Conservation (phyloP, 2,329 filamentous ascomycete species). For the Byssothecium circinans region DNA sequence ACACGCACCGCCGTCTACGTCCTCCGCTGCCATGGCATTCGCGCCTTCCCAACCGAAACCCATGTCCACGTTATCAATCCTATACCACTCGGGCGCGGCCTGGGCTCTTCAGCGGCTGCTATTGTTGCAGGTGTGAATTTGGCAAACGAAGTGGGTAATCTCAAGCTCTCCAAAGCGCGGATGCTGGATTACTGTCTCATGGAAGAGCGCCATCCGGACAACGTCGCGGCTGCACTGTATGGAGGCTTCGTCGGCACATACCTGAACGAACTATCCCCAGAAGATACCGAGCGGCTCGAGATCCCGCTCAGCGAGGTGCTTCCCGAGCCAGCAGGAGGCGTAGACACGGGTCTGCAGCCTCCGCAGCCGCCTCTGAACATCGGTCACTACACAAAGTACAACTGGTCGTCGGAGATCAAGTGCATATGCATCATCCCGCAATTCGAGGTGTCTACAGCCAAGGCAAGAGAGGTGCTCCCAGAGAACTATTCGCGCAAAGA, state of each 20-base stretch:
- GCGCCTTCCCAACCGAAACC: conserved; percentile 78
- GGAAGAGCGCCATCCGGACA: conserved; percentile 66
- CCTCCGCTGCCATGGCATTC: conserved; percentile 84
- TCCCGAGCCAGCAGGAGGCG: conserved; percentile 83
- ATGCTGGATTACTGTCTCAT: conserved; percentile 96
- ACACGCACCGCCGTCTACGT: conserved; percentile 94
- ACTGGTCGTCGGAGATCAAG: conserved; percentile 93
- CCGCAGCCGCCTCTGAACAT: conserved; percentile 90
- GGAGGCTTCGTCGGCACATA: conserved; percentile 97
- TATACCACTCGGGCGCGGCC: conserved; percentile 86
- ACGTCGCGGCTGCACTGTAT: conserved; percentile 87
- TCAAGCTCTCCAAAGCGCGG: conserved; percentile 75
- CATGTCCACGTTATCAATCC: conserved; percentile 95
- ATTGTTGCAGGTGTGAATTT: conserved; percentile 95
- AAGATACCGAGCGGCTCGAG: conserved; percentile 86
- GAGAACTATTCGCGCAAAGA: conserved; percentile 77
- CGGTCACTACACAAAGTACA: conserved; percentile 94
- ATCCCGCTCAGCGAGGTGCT: conserved; percentile 94
- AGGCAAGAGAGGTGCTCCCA: conserved; percentile 83
- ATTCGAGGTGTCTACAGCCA: conserved; percentile 93
- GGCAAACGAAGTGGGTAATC: conserved; percentile 81
- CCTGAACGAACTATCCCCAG: conserved; percentile 84
- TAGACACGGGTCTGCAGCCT: conserved; percentile 84
- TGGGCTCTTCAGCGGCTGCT: conserved; percentile 94
- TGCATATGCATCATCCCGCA: conserved; percentile 94